phyloP scores from a whole-genome alignment of 1,284 basidiomycete genomes.

The Leccinum pseudoinsigne region DNA sequence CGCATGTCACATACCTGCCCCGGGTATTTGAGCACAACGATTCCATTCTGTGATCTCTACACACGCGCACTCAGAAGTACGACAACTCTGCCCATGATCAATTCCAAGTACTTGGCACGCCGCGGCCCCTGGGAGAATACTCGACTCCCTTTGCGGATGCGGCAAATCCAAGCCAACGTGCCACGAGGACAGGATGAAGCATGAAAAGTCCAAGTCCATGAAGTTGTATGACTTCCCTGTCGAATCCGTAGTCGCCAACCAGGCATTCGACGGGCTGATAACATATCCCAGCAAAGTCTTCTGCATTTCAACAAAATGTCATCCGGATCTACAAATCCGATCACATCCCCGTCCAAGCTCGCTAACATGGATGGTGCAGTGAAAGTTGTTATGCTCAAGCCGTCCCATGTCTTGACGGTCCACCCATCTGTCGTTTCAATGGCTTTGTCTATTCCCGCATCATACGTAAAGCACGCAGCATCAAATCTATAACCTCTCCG shows the following conservation, averaged over 20 bases:
- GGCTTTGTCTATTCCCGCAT: slow-evolving; percentile 36
- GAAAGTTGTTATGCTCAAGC: slow-evolving; percentile 87
- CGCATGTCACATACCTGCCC: too few relatives aligned
- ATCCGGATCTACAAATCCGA: slow-evolving; percentile 83
- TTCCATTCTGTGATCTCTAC: too few relatives aligned
- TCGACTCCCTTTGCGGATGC: too few relatives aligned
- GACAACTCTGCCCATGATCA: too few relatives aligned
- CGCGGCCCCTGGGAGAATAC: too few relatives aligned
- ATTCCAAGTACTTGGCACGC: too few relatives aligned
- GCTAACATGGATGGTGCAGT: slow-evolving; percentile 76
- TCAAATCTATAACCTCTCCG: slow-evolving; percentile 53
- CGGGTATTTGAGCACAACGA: too few relatives aligned
- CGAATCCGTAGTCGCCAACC: slow-evolving; percentile 47
- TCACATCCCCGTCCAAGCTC: slow-evolving; percentile 70
- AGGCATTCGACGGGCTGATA: slow-evolving; percentile 68
- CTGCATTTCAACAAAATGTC: slow-evolving; percentile 3
- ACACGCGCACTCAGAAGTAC: too few relatives aligned
- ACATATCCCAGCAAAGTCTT: not conserved
- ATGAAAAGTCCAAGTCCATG: slow-evolving; percentile 32
- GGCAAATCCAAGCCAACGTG: slow-evolving; percentile 24
- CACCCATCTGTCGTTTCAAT: slow-evolving; percentile 35
- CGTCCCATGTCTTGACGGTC: slow-evolving; percentile 66
- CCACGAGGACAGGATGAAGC: slow-evolving; percentile 41
- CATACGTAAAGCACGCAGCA: slow-evolving; percentile 68
- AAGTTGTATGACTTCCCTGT: slow-evolving; percentile 42